Percentiles rank a stretch among this genome's conserved stretches.
Conservation (phyloP, 1,284 basidiomycete genomes). For the Microbotryum saponariae region DNA sequence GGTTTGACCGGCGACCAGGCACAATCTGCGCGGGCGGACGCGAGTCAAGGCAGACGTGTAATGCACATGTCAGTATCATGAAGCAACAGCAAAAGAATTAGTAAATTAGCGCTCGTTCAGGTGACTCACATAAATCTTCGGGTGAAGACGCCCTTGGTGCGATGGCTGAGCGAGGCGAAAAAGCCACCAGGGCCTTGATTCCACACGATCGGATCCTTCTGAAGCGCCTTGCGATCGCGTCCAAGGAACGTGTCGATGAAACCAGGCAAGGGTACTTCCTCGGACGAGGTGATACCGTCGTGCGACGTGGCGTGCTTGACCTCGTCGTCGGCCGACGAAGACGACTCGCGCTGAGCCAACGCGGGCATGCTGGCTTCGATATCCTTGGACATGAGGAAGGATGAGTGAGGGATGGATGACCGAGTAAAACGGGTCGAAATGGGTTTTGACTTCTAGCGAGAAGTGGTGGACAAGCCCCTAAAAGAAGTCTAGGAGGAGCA, state of each 20-base stretch:
- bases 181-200: constrained; percentile 45
- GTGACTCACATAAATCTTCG: constrained; percentile 58
- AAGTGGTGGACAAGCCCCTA: too few species aligned
- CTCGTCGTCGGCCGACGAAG: background rate
- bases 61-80: constrained; percentile 34
- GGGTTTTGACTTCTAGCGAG: too few species aligned
- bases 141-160: constrained; percentile 67
- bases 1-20: constrained; percentile 56
- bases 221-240: constrained; percentile 4
- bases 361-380: too few species aligned
- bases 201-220: constrained; percentile 12
- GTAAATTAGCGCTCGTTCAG: background rate
- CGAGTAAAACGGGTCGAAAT: too few species aligned
- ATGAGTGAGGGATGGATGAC: too few species aligned
- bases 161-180: constrained; percentile 47
- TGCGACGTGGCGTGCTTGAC: background rate
- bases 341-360: background rate
- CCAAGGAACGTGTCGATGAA: constrained; percentile 14
- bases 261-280: background rate
- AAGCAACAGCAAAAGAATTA: background rate
- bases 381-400: too few species aligned
- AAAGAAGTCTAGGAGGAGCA: too few species aligned
- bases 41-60: constrained; percentile 27
- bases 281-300: background rate
- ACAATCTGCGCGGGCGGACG: constrained; percentile 21